Conservation (phyloP, 768 basidiomycete species). For the Peribolospora baueri region DNA sequence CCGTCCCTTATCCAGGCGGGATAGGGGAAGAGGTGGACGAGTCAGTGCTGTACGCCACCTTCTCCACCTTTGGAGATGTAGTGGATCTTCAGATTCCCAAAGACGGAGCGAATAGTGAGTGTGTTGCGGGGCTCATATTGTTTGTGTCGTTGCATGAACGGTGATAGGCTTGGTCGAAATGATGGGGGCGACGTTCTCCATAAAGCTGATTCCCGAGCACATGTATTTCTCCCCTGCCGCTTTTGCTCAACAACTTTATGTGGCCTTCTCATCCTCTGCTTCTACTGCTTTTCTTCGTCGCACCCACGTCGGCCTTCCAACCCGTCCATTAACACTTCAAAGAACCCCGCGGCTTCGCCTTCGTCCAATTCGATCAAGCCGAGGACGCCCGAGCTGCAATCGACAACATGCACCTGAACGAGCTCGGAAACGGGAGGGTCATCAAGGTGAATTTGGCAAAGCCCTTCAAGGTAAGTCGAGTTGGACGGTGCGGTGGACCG, state of each 20-base stretch:
- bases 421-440: conserved; percentile 40
- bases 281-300: not conserved
- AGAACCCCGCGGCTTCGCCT: conserved; percentile 57
- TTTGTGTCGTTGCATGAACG: conserved; percentile 3
- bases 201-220: too few relatives aligned
- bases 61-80: conserved; percentile 78
- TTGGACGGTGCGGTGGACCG: too few relatives aligned
- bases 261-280: conserved; percentile 1
- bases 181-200: too few relatives aligned
- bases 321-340: not conserved
- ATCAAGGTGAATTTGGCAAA: conserved; percentile 65
- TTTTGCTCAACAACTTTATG: not conserved
- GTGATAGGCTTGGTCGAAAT: too few relatives aligned
- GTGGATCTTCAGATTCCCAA: conserved; percentile 73
- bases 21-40: conserved; percentile 68
- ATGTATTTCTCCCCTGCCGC: too few relatives aligned
- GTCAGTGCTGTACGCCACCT: conserved; percentile 43
- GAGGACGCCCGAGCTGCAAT: conserved; percentile 86
- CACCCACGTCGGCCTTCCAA: not conserved
- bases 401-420: conserved; percentile 96
- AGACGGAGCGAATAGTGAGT: conserved; percentile 43
- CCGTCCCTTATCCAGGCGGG: conserved; percentile 26
- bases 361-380: conserved; percentile 57
- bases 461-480: conserved; percentile 19
- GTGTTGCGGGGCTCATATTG: conserved; percentile 30